phyloP scores from a whole-genome alignment of 2,329 filamentous ascomycete genomes.

The Magnaporthiopsis incrustans region DNA sequence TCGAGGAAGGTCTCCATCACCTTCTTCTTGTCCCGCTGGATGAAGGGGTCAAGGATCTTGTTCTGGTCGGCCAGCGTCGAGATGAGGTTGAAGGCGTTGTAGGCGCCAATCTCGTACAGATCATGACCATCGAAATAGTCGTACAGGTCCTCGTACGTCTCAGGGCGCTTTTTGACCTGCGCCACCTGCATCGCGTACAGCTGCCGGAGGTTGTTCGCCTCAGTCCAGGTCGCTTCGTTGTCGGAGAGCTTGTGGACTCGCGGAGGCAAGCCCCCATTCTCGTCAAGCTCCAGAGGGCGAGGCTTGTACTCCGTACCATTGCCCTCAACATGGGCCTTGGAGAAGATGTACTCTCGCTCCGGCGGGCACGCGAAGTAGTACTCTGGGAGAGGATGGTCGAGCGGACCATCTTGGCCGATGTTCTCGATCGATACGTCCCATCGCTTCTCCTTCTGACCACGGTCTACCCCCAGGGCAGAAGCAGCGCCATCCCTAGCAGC shows the following conservation, averaged over 20 bases:
- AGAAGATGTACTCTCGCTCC: background rate
- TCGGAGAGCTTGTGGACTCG: background rate
- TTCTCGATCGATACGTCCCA: background rate
- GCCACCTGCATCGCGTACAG: background rate
- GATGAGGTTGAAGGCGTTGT: slow-evolving; percentile 41
- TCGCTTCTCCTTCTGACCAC: background rate
- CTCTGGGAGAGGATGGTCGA: background rate
- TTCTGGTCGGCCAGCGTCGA: slow-evolving; percentile 27
- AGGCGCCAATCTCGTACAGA: slow-evolving; percentile 36
- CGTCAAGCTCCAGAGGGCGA: background rate
- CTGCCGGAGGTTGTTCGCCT: background rate
- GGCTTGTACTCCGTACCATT: background rate
- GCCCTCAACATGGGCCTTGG: background rate
- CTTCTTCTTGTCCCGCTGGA: slow-evolving; percentile 11
- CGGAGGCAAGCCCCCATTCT: background rate
- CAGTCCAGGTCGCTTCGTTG: background rate
- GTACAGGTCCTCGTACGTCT: slow-evolving; percentile 29
- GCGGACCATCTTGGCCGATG: background rate
- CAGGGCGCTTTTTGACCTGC: slow-evolving; percentile 20
- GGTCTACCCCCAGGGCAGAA: background rate
- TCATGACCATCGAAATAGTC: slow-evolving; percentile 39
- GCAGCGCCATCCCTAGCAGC: background rate
- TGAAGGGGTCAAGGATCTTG: slow-evolving; percentile 8
- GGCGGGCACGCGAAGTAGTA: slow-evolving; percentile 5
- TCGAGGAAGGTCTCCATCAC: slow-evolving; percentile 26